Evolutionary conservation across 2,329 filamentous ascomycete genomes (phyloP).

Genomic region (Fusarium coicis): DNA sequence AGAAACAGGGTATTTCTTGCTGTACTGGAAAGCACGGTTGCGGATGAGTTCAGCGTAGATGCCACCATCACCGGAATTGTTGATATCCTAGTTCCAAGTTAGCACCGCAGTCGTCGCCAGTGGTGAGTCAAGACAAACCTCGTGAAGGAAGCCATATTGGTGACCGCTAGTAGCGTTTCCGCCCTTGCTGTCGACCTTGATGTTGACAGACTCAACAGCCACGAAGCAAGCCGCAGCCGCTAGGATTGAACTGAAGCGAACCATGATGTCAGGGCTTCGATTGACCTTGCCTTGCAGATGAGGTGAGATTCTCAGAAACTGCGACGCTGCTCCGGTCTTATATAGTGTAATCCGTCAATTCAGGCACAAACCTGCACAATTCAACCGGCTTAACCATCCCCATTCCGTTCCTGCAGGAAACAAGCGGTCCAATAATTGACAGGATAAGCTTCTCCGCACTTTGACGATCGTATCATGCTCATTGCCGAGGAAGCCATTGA

Average conservation of each 20-base stretch:
- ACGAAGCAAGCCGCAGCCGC: constrained; percentile 27
- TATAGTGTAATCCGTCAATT: not conserved
- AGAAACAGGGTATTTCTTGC: constrained; percentile 53
- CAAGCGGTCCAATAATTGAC: constrained; percentile 31
- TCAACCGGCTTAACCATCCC: not conserved
- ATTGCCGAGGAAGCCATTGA: constrained; percentile 9
- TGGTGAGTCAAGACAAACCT: constrained; percentile 43
- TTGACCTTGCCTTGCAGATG: not conserved
- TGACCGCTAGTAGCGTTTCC: constrained; percentile 57
- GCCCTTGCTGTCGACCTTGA: constrained; percentile 51
- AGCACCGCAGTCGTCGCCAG: accelerated
- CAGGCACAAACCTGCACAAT: not conserved
- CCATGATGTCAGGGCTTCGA: constrained; percentile 11
- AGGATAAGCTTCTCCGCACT: constrained; percentile 26
- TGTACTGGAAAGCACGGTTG: constrained; percentile 76
- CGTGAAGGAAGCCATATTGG: constrained; percentile 59
- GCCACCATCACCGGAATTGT: constrained; percentile 77
- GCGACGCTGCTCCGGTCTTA: not conserved
- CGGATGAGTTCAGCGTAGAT: constrained; percentile 77
- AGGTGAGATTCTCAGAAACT: not conserved
- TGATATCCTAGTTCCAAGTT: constrained; percentile 62
- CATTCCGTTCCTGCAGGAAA: not conserved
- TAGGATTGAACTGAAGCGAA: constrained; percentile 32
- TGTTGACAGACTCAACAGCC: constrained; percentile 47
- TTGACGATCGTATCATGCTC: constrained; percentile 15